Evolutionary conservation across 139 green algal species (phyloP), one percentile per base, ranked within the genome.

Genomic region (Micromonas pusilla): DNA sequence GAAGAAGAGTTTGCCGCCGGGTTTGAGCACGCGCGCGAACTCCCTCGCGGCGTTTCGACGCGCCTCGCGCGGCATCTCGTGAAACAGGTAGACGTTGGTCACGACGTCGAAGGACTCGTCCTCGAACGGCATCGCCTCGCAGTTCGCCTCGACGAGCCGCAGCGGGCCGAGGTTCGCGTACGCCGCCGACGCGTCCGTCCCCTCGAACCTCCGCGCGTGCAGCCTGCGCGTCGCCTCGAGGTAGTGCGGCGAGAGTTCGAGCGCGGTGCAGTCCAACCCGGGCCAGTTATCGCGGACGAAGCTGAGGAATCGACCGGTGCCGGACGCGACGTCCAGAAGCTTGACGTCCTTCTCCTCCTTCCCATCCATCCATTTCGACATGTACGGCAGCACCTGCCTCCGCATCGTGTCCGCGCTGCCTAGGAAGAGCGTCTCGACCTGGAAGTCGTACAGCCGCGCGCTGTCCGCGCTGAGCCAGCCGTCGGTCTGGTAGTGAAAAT

Each of bases 401-500:
- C 72, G 53, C 72, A 78, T 78, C 26, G 72, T 37, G 30, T 78
- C 72, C 32, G 72, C 72, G 3, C 32, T 70, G 26, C 72, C 72
- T 28, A 78, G 33, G 28, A 78, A 78, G 16, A 78, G 33, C 19
- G 52, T 70, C 57, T 78, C 72, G 21, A 78, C 72, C 33, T 78
- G 72, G 54, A 78, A 75, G 79, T 97, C 92, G 74, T 97, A 97
- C 34, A 93, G 72, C 21, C 86, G 65, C 16, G 90, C 88, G 34
- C 80, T 85, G 19, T 79, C 38, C 30, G 79, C 65, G 6, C 76
- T 87, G 21, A 97, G 72, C 93, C 93, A 97, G 6, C 93, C 93
- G 72, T 96, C 92, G 0, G 82, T 91, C 80, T 92, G 84, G 83
- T 90, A 97, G 83, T 97, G 92, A 78, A 90, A 97, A 21, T 88